Conservation (phyloP, 2,329 filamentous ascomycete species). For the Aspergillus fijiensis region DNA sequence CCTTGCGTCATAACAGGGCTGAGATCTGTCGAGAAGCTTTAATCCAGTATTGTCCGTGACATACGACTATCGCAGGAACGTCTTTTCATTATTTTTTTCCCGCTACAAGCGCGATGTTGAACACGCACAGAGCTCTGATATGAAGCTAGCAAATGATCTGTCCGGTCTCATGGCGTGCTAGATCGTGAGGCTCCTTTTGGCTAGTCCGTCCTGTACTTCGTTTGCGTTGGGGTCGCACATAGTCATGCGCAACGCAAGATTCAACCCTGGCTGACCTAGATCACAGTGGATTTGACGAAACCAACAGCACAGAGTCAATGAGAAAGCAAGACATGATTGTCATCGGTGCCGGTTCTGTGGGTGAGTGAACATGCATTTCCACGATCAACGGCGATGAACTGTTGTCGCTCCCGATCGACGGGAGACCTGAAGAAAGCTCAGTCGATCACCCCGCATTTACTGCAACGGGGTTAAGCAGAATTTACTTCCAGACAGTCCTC, state of each 20-base stretch:
- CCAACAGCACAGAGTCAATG: background rate
- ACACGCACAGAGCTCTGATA: background rate
- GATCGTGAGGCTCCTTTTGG: background rate
- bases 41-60: background rate
- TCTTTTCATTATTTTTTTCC: background rate
- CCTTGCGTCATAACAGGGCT: background rate
- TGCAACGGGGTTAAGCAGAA: background rate
- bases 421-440: background rate
- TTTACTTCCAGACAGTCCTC: background rate
- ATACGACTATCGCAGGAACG: background rate
- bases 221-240: background rate
- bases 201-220: background rate
- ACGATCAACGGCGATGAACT: background rate
- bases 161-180: background rate
- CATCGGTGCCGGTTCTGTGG: background rate
- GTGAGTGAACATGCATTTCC: background rate
- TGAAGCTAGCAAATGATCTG: background rate
- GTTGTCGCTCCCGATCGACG: background rate
- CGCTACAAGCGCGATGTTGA: background rate
- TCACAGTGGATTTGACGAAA: background rate
- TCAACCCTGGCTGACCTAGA: too few species aligned
- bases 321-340: background rate
- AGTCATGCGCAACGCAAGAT: background rate
- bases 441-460: background rate
- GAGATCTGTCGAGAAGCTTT: background rate